Base-by-base conservation (phyloP, 129 eudicot genomes). In the Flaveria bidentis region DNA sequence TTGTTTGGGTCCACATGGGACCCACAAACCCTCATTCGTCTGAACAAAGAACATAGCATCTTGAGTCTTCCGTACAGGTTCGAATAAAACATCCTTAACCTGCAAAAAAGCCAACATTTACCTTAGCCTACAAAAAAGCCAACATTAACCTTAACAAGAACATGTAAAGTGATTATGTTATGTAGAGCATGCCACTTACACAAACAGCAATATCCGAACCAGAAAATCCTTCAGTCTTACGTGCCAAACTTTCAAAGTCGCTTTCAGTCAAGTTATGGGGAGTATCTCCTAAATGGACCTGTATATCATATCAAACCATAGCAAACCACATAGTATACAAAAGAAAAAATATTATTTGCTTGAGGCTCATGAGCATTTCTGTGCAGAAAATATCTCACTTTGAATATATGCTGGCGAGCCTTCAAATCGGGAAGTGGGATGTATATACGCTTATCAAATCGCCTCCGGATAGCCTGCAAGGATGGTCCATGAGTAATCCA, bases 1-100 rank as follows among this genome's bases (percentile, higher is more conserved):
- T 79, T 90, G 97, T 82, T 85, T 93, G 36, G 98, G 96, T 52
- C 97, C 98, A 81, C 98, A 93, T 25, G 98, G 98, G 53, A 91
- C 84, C 98, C 91, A 93, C 74, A 78, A 69, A 26, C 85, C 98
- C 61, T 81, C 84, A 61, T 86, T 71, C 13, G 86, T 87, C 84
- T 87, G 86, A 17, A 87, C 50, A 63, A 93, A 93, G 79, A 80
- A 91, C 97, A 87, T 89, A 44, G 97, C 98, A 84, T 93, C 98
- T 81, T 93, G 98, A 0, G 98, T 93, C 82, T 93, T 93, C 45
- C 96, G 96, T 39, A 91, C 96, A 41, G 97, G 97, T 88, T 93
- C 97, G 75, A 88, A 93, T 22, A 93, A 81, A 53, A 93, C 98
- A 77, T 93, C 98, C 80, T 93, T 91, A 46, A 93, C 98, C 98